These are phyloP conservation scores for Pugionium cornutum DNA, from an alignment of 345 rosid genomes.

Conservation along the genomic window DNA sequence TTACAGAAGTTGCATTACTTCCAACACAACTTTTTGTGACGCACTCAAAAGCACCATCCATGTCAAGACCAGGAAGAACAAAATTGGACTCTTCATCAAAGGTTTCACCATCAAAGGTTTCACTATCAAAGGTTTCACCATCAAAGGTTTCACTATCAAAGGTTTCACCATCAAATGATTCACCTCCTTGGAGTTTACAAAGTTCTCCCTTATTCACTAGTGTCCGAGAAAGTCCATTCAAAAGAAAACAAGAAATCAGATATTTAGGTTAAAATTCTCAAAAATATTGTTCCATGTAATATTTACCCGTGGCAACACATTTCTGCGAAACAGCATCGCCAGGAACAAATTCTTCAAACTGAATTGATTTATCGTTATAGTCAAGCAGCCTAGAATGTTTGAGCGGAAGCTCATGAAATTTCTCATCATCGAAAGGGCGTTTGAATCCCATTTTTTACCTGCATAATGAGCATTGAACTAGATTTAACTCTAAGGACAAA, in stretches of 20 bases:
- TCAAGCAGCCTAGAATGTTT: constrained; percentile 51
- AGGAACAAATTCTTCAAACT: constrained; percentile 39
- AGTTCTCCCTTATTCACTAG: constrained; percentile 38
- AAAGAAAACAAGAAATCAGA: constrained; percentile 23
- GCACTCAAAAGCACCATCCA: constrained; percentile 36
- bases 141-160: not conserved
- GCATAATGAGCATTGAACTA: not conserved
- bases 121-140: constrained; percentile 1
- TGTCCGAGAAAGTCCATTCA: constrained; percentile 29
- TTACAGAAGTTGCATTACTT: constrained; percentile 41
- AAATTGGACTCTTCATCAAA: constrained; percentile 34
- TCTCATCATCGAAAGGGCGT: constrained; percentile 54
- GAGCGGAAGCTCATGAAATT: constrained; percentile 44
- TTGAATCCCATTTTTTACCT: constrained; percentile 52
- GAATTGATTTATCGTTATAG: constrained; percentile 37
- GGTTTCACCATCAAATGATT: constrained; percentile 37
- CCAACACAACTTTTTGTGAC: constrained; percentile 43
- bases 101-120: not conserved
- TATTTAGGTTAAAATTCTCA: constrained; percentile 1
- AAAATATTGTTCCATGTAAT: constrained; percentile 5
- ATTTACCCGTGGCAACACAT: constrained; percentile 41
- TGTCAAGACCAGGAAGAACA: constrained; percentile 38
- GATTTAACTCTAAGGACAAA: not conserved
- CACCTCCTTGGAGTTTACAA: constrained; percentile 34
- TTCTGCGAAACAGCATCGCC: constrained; percentile 25